These are phyloP conservation scores for Amborella trichopoda DNA, from an alignment of 164 flowering plant genomes.

Conservation along the genomic window DNA sequence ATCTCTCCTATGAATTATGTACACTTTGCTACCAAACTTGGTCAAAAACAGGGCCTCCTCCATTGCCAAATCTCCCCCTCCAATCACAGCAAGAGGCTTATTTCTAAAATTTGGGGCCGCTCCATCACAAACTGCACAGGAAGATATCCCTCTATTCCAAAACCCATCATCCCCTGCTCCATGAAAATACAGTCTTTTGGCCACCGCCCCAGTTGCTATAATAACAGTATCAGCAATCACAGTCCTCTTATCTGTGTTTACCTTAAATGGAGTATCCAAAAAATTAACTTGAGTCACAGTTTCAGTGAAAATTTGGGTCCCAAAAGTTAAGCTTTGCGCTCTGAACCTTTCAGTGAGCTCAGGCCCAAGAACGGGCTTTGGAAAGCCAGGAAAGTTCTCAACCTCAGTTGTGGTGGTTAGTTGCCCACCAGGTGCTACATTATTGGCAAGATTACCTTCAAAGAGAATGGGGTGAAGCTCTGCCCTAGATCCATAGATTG, in stretches of 20 bases:
- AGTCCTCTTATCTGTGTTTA: conserved; percentile 41
- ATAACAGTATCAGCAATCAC: conserved; percentile 63
- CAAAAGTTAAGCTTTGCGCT: conserved; percentile 55
- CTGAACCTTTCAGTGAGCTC: conserved; percentile 71
- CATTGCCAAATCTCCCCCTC: conserved; percentile 98
- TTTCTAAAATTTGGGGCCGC: conserved; percentile 82
- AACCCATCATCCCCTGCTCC: conserved; percentile 61
- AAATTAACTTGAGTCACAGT: conserved; percentile 70
- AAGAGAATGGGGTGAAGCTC: conserved; percentile 84
- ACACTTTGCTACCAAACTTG: conserved; percentile 74
- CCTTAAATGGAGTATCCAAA: conserved; percentile 41
- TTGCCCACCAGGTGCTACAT: conserved; percentile 94
- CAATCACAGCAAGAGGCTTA: conserved; percentile 82
- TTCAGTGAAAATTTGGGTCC: conserved; percentile 64
- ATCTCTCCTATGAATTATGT: conserved; percentile 71
- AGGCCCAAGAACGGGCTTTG: conserved; percentile 56
- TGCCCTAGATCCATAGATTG: conserved; percentile 88
- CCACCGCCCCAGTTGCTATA: conserved; percentile 86
- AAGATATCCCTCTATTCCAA: conserved; percentile 94
- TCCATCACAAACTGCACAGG: conserved; percentile 72
- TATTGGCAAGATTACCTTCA: conserved; percentile 97
- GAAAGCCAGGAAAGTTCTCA: conserved; percentile 97
- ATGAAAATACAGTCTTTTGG: conserved; percentile 49
- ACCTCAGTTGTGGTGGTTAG: conserved; percentile 96
- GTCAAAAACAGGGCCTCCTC: conserved; percentile 86